phyloP scores from a whole-genome alignment of 257 asterid species.

The Nicotiana otophora region DNA sequence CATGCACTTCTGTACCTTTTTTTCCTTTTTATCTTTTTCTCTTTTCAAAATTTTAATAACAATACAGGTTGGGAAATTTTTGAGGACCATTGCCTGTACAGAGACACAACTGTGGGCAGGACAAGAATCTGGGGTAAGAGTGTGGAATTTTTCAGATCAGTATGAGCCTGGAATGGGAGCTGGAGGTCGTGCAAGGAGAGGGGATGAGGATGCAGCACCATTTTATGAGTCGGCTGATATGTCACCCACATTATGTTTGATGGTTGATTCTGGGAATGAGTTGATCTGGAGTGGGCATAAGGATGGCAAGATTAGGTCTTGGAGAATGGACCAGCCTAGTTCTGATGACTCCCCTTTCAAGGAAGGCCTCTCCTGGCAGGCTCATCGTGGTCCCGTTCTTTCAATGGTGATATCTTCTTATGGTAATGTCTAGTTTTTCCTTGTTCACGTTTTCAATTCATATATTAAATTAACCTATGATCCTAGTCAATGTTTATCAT shows the following conservation, averaged over 20 bases:
- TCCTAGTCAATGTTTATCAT: not conserved
- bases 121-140: slow-evolving; percentile 87
- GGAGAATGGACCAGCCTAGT: slow-evolving; percentile 75
- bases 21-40: not conserved
- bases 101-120: slow-evolving; percentile 90
- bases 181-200: slow-evolving; percentile 68
- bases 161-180: slow-evolving; percentile 61
- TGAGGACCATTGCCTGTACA: slow-evolving; percentile 77
- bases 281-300: slow-evolving; percentile 93
- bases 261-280: slow-evolving; percentile 74
- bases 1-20: not conserved
- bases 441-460: not conserved
- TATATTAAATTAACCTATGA: not conserved
- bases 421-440: slow-evolving; percentile 40
- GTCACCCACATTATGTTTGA: slow-evolving; percentile 59
- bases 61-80: slow-evolving; percentile 45
- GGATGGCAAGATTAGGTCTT: slow-evolving; percentile 83
- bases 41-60: not conserved
- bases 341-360: slow-evolving; percentile 50
- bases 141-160: slow-evolving; percentile 77
- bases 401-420: slow-evolving; percentile 67
- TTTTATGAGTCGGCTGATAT: slow-evolving; percentile 65
- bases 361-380: slow-evolving; percentile 92
- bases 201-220: slow-evolving; percentile 94
- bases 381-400: slow-evolving; percentile 80